Percentiles rank a stretch among this genome's conserved stretches.
Evolutionary conservation across 208 protist species (phyloP).

Genomic region (Wallacemonas sp.): DNA sequence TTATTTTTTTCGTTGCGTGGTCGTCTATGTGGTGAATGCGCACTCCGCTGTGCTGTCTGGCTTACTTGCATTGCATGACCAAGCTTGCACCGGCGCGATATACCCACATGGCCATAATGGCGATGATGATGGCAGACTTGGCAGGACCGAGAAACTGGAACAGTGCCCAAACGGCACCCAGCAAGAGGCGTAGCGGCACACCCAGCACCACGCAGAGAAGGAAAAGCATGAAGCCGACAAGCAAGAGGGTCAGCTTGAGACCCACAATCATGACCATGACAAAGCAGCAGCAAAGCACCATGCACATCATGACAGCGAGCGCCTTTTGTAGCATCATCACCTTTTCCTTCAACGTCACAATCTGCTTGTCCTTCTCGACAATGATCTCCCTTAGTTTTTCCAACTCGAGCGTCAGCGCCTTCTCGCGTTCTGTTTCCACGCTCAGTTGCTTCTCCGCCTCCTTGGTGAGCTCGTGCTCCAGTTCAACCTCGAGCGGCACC

Average conservation of each 20-base stretch:
- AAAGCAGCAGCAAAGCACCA: constrained; percentile 42
- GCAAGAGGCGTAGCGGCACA: constrained; percentile 52
- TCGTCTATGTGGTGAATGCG: too few relatives aligned
- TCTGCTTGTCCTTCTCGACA: constrained; percentile 55
- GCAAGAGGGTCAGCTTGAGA: constrained; percentile 58
- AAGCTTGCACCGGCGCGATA: constrained; percentile 16
- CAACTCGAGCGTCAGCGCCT: constrained; percentile 33
- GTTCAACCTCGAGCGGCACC: constrained; percentile 25
- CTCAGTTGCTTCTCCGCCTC: constrained; percentile 21
- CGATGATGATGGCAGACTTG: constrained; percentile 36
- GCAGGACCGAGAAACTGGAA: constrained; percentile 66
- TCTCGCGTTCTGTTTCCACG: constrained; percentile 16
- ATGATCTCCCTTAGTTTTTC: constrained; percentile 26
- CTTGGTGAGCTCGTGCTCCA: constrained; percentile 27
- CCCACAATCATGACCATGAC: constrained; percentile 59
- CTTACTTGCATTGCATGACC: constrained; percentile 17
- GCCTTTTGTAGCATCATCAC: constrained; percentile 60
- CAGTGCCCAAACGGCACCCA: constrained; percentile 47
- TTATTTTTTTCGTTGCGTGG: too few relatives aligned
- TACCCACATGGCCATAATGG: constrained; percentile 39
- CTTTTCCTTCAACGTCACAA: constrained; percentile 67
- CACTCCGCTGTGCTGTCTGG: too few relatives aligned
- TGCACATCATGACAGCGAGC: constrained; percentile 54
- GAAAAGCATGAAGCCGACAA: constrained; percentile 32
- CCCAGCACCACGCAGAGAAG: constrained; percentile 39